Evolutionary conservation across 495 filamentous ascomycete species (phyloP).

Genomic region (Penicillium bovifimosum): DNA sequence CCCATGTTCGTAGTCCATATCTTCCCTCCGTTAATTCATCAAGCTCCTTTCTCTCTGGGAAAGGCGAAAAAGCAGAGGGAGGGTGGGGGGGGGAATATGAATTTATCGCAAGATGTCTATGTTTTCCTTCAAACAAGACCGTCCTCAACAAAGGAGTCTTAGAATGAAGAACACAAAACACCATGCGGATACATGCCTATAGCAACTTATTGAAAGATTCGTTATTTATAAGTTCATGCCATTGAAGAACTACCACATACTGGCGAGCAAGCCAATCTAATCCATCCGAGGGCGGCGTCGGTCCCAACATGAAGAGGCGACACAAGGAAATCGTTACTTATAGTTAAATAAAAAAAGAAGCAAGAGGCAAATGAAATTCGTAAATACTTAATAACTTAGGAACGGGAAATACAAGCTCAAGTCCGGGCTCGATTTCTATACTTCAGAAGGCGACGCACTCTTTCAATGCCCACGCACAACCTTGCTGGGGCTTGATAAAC

Average conservation of each 20-base stretch:
- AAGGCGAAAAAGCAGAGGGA: no score
- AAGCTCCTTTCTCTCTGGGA: no score
- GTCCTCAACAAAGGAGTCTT: no score
- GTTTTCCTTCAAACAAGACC: background rate
- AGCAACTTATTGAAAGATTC: background rate
- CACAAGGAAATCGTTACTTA: constrained; percentile 26
- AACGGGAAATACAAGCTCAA: constrained; percentile 5
- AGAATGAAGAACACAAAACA: background rate
- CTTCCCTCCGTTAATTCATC: no score
- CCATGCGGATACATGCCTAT: background rate
- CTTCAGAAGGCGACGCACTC: background rate
- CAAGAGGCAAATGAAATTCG: constrained; percentile 21
- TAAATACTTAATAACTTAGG: no score
- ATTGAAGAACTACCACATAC: constrained; percentile 4
- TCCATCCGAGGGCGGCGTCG: constrained; percentile 1
- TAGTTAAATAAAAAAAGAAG: constrained; percentile 3
- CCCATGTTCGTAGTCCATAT: no score
- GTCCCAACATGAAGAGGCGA: constrained; percentile 16
- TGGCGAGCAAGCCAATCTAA: constrained; percentile 5
- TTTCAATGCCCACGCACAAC: background rate
- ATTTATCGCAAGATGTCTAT: no score
- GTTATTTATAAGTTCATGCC: constrained; percentile 20
- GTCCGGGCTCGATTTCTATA: background rate
- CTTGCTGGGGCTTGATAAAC: background rate
- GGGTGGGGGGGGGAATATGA: no score